Conservation (phyloP, 2,329 filamentous ascomycete species). For the Penicillium crustosum region DNA sequence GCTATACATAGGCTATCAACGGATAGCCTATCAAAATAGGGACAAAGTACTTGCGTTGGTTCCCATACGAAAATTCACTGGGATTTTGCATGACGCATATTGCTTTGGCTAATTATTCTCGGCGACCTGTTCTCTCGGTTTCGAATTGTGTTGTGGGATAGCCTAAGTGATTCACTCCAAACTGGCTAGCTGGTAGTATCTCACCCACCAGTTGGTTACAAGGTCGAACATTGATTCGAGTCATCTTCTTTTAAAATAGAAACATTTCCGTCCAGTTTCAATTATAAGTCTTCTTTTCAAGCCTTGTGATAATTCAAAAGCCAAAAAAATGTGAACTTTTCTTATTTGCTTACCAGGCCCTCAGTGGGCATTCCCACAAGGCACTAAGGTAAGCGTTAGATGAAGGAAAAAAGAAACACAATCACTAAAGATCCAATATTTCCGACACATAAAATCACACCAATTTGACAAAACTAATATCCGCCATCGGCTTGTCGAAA, state of each 20-base stretch:
- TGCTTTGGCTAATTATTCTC: neutral
- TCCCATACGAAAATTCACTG: neutral
- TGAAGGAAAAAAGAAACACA: neutral
- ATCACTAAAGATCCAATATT: neutral
- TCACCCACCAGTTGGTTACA: neutral
- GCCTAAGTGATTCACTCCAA: neutral
- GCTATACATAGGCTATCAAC: conserved; percentile 13
- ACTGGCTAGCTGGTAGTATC: conserved; percentile 11
- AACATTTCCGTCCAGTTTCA: no score
- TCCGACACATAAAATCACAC: neutral
- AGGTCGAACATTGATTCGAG: neutral
- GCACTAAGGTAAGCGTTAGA: no score
- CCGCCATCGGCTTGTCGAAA: neutral
- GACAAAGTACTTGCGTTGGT: neutral
- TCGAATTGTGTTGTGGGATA: neutral
- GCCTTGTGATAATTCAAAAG: no score
- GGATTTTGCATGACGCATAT: neutral
- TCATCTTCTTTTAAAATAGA: no score
- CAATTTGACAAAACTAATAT: neutral
- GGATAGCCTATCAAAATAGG: neutral
- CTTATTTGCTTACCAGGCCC: neutral
- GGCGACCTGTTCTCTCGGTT: neutral
- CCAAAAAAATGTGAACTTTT: neutral
- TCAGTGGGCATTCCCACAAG: neutral
- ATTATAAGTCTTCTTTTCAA: no score